Evolutionary conservation across 2,329 filamentous ascomycete species (phyloP).

Genomic region (Hymenoscyphus salicellus): DNA sequence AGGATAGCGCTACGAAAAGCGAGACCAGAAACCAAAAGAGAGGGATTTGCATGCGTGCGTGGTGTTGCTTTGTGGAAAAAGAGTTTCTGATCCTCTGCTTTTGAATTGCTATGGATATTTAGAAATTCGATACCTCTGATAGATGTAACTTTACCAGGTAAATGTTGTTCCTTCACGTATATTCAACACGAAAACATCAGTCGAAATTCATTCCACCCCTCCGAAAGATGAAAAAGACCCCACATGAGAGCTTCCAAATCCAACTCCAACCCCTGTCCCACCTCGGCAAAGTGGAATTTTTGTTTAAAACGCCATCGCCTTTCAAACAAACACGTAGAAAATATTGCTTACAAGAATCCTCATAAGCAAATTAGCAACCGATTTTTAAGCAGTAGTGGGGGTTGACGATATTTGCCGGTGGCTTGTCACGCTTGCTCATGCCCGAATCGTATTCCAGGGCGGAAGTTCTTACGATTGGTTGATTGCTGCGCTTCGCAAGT

Average conservation of each 20-base stretch:
- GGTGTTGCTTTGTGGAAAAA: background rate
- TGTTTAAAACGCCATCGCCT: background rate
- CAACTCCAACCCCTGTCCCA: background rate
- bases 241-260: background rate
- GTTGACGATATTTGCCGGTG: background rate
- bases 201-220: too few relatives aligned
- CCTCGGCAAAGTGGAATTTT: background rate
- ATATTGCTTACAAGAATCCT: background rate
- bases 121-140: background rate
- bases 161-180: background rate
- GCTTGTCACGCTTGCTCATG: background rate
- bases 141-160: background rate
- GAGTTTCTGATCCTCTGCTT: background rate
- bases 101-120: background rate
- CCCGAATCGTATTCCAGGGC: background rate
- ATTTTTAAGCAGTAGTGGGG: background rate
- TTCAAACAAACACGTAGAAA: background rate
- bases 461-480: background rate
- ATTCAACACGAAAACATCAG: too few relatives aligned
- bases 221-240: too few relatives aligned
- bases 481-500: background rate
- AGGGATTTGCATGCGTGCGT: slow-evolving; percentile 19
- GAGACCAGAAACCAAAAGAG: slow-evolving; percentile 15
- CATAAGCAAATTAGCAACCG: background rate
- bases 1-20: slow-evolving; percentile 13